These are phyloP conservation scores for Crithidia thermophila DNA, from an alignment of 208 protist genomes.

Conservation along the genomic window DNA sequence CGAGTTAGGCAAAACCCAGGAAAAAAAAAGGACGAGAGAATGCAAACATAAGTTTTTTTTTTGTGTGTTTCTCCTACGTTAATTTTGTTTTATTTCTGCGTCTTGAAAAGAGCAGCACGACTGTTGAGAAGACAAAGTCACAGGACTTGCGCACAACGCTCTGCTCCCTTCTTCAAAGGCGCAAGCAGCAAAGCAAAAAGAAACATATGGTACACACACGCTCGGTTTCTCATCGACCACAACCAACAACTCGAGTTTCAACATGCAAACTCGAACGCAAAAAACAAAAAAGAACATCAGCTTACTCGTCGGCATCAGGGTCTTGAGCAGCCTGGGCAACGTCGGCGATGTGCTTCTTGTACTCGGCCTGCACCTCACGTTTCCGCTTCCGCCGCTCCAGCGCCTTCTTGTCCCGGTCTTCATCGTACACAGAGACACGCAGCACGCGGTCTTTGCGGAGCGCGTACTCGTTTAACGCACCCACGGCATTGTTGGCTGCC, in stretches of 20 bases:
- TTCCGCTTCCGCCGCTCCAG: conserved; percentile 80
- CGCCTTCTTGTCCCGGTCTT: conserved; percentile 71
- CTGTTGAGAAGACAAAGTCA: too few relatives aligned
- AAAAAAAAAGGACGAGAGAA: conserved; percentile 15
- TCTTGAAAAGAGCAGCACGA: too few relatives aligned
- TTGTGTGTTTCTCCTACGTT: too few relatives aligned
- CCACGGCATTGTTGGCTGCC: conserved; percentile 60
- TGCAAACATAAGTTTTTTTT: not conserved
- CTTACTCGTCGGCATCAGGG: not conserved
- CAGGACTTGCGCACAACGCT: too few relatives aligned
- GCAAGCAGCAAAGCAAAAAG: too few relatives aligned
- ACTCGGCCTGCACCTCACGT: conserved; percentile 77
- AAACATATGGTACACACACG: conserved; percentile 5
- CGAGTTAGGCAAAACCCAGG: too few relatives aligned
- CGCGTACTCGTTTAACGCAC: conserved; percentile 71
- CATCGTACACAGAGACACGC: conserved; percentile 85
- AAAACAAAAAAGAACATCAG: not conserved
- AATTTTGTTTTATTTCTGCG: too few relatives aligned
- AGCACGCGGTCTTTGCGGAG: conserved; percentile 69
- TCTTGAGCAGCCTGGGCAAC: conserved; percentile 30
- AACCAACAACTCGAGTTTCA: not conserved
- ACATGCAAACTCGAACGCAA: not conserved
- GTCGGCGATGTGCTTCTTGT: conserved; percentile 73
- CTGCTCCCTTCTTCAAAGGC: too few relatives aligned
- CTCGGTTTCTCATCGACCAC: not conserved